Evolutionary conservation across 805 yeast species (phyloP).

Genomic region (Yamadazyma scolyti): DNA sequence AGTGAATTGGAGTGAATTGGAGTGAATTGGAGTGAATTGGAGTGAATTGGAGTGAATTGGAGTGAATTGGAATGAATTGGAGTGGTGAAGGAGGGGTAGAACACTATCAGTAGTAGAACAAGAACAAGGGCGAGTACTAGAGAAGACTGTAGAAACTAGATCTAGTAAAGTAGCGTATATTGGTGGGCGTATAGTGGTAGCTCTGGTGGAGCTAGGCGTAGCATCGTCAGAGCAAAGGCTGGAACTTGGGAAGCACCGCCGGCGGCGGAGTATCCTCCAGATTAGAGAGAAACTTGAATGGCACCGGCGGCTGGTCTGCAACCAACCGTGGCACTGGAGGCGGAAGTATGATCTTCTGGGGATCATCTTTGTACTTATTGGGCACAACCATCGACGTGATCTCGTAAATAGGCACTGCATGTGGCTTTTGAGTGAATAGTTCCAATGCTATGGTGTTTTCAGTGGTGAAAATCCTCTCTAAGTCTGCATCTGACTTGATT

Average conservation of each 20-base stretch:
- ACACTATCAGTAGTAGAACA: too few species aligned
- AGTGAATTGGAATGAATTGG: too few species aligned
- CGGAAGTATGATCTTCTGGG: constrained; percentile 29
- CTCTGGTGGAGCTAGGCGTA: too few species aligned
- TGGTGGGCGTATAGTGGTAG: too few species aligned
- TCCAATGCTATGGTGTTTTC: constrained; percentile 34
- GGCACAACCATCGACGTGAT: constrained; percentile 30
- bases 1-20: too few species aligned
- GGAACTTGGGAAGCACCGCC: constrained; percentile 28
- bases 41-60: too few species aligned
- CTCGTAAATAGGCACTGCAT: constrained; percentile 34
- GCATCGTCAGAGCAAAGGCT: constrained; percentile 31
- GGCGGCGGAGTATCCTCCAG: constrained; percentile 19
- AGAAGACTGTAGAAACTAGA: too few species aligned
- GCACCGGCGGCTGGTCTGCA: constrained; percentile 1
- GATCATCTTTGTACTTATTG: constrained; percentile 11
- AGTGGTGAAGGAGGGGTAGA: too few species aligned
- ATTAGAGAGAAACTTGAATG: constrained; percentile 18
- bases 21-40: too few species aligned
- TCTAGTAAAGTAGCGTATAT: too few species aligned
- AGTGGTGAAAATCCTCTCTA: constrained; percentile 33
- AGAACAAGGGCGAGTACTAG: too few species aligned
- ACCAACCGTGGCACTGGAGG: constrained; percentile 22
- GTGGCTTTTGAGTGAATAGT: constrained; percentile 29
- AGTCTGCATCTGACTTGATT: constrained; percentile 30